Evolutionary conservation across 2,329 filamentous ascomycete genomes (phyloP).

Genomic region (Zalaria obscura): DNA sequence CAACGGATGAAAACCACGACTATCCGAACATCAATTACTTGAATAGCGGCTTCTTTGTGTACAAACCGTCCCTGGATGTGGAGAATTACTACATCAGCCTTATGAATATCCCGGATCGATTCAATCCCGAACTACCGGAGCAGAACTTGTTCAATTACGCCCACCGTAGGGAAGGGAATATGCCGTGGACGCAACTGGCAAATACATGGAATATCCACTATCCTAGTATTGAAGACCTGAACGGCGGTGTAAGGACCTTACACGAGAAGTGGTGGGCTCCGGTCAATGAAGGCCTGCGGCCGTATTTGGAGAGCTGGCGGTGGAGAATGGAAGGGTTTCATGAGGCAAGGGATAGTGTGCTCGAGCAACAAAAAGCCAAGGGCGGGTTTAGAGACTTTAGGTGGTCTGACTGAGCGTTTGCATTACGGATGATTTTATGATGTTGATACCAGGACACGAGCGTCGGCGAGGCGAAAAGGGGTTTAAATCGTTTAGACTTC

Average conservation of each 20-base stretch:
- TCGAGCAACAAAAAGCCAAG: not conserved
- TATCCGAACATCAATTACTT: constrained; percentile 15
- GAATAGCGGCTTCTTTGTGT: constrained; percentile 21
- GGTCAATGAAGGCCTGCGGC: constrained; percentile 16
- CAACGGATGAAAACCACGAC: constrained; percentile 12
- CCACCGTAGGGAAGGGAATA: constrained; percentile 21
- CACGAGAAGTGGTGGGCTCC: constrained; percentile 28
- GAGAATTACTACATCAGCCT: constrained; percentile 19
- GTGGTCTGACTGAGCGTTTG: too few species aligned
- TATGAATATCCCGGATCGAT: constrained; percentile 13
- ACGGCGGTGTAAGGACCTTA: constrained; percentile 20
- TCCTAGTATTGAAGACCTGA: constrained; percentile 20
- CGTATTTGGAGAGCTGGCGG: constrained; percentile 16
- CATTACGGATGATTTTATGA: too few species aligned
- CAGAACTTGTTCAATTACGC: constrained; percentile 23
- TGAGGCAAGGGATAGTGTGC: constrained; percentile 14
- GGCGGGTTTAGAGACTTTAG: too few species aligned
- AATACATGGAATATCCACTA: constrained; percentile 25
- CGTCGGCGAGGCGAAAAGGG: too few species aligned
- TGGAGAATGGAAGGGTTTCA: constrained; percentile 23
- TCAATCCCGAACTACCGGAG: constrained; percentile 19
- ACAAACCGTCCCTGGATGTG: constrained; percentile 13
- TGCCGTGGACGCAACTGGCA: constrained; percentile 24
- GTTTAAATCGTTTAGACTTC: too few species aligned
- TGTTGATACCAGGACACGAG: too few species aligned